Conservation (phyloP, 2,329 filamentous ascomycete genomes). For the Aspergillus thermomutatus region DNA sequence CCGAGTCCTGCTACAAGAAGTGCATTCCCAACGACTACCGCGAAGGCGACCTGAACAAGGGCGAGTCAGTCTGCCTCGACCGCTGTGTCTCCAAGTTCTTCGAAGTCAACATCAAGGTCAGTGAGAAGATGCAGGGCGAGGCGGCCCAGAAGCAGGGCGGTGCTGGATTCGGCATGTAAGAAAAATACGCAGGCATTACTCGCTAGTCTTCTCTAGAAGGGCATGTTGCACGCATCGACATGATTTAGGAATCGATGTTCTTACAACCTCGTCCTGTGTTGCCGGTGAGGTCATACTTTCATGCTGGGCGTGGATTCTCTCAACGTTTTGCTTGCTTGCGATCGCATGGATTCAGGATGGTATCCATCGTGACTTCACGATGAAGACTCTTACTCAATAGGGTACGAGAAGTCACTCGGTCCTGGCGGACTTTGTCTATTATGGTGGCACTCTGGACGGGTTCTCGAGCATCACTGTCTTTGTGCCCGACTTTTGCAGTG, state of each 20-base stretch:
- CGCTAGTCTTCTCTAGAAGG: background rate
- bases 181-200: background rate
- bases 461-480: background rate
- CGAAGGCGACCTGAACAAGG: constrained; percentile 96
- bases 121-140: constrained; percentile 91
- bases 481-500: constrained; percentile 7
- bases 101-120: constrained; percentile 96
- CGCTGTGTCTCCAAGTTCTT: constrained; percentile 98
- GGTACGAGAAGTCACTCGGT: background rate
- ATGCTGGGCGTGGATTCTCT: background rate
- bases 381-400: background rate
- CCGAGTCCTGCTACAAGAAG: constrained; percentile 87
- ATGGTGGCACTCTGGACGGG: background rate
- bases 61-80: constrained; percentile 96
- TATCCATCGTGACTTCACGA: background rate
- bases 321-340: background rate
- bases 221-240: background rate
- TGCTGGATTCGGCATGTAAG: constrained; percentile 50
- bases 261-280: background rate
- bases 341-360: background rate
- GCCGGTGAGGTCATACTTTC: background rate
- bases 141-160: constrained; percentile 64
- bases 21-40: constrained; percentile 91
- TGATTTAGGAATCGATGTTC: background rate
- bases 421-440: background rate